phyloP scores from a whole-genome alignment of 2,329 filamentous ascomycete genomes.

The Coniochaeta pulveracea region DNA sequence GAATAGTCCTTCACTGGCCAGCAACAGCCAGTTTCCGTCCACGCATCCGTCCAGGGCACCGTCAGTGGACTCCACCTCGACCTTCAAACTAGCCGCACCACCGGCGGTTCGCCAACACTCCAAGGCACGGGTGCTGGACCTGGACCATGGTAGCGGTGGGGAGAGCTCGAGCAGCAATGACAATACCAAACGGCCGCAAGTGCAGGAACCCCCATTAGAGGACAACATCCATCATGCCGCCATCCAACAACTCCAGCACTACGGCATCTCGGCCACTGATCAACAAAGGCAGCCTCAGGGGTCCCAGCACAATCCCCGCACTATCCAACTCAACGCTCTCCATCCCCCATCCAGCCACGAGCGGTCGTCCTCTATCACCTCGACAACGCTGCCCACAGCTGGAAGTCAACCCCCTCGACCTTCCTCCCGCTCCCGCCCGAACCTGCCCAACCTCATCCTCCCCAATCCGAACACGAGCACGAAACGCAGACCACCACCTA shows the following conservation, averaged over 20 bases:
- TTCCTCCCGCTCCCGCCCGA: not conserved
- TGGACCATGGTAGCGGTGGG: not conserved
- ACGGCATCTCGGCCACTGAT: constrained; percentile 2
- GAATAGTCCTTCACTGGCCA: constrained; percentile 3
- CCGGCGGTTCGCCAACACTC: constrained; percentile 3
- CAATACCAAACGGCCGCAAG: too few relatives aligned
- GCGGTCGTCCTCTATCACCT: too few relatives aligned
- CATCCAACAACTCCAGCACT: not conserved
- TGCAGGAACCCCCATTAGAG: not conserved
- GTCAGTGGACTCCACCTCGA: not conserved
- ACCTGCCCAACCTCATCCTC: not conserved
- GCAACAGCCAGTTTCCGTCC: constrained; percentile 2
- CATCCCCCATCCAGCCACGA: not conserved
- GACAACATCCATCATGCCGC: not conserved
- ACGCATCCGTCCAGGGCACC: constrained; percentile 4
- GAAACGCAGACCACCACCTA: not conserved
- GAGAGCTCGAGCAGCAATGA: not conserved
- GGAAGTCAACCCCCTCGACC: too few relatives aligned
- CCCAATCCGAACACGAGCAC: not conserved
- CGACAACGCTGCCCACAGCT: too few relatives aligned
- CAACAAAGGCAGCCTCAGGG: not conserved
- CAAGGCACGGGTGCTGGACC: not conserved
- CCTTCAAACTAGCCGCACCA: constrained; percentile 1
- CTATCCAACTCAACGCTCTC: not conserved
- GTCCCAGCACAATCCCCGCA: not conserved